These are phyloP conservation scores for Cylindrotheca closterium DNA, from an alignment of 108 stramenopile genomes.

Conservation along the genomic window DNA sequence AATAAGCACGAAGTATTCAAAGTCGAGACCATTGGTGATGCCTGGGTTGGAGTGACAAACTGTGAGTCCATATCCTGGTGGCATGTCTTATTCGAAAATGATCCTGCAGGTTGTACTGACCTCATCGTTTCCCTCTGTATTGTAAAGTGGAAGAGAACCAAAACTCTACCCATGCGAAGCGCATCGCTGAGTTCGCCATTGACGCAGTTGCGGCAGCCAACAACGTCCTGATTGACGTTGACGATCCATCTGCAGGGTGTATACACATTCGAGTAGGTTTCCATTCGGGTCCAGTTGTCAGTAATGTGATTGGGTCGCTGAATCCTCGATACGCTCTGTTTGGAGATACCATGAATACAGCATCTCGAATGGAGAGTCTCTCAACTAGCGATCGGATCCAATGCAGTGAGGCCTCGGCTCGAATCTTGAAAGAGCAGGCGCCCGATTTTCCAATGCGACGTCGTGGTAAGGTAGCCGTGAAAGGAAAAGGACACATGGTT, in stretches of 20 bases:
- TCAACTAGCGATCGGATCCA: slow-evolving; percentile 32
- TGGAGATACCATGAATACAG: slow-evolving; percentile 58
- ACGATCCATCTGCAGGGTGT: slow-evolving; percentile 35
- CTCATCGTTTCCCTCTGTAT: slow-evolving; percentile 15
- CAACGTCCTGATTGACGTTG: slow-evolving; percentile 33
- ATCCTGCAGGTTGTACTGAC: slow-evolving; percentile 38
- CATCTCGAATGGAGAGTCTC: slow-evolving; percentile 52
- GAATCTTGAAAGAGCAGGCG: slow-evolving; percentile 40
- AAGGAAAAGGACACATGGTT: slow-evolving; percentile 44
- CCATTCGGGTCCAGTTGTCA: slow-evolving; percentile 56
- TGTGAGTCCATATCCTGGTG: slow-evolving; percentile 37
- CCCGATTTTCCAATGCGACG: slow-evolving; percentile 24
- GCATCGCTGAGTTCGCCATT: slow-evolving; percentile 52
- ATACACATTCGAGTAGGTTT: slow-evolving; percentile 57
- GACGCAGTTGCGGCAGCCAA: slow-evolving; percentile 40
- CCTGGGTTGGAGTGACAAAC: slow-evolving; percentile 32
- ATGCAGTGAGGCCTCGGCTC: slow-evolving; percentile 40
- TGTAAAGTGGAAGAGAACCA: slow-evolving; percentile 27
- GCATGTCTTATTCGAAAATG: slow-evolving; percentile 44
- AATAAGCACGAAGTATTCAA: slow-evolving; percentile 47
- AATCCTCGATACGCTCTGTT: slow-evolving; percentile 50
- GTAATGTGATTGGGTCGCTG: slow-evolving; percentile 49
- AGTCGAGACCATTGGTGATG: slow-evolving; percentile 62
- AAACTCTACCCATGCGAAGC: slow-evolving; percentile 48
- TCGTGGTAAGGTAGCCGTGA: slow-evolving; percentile 44